Base-by-base conservation (phyloP, 805 yeast genomes). In the Myxozyma mucilagina region DNA sequence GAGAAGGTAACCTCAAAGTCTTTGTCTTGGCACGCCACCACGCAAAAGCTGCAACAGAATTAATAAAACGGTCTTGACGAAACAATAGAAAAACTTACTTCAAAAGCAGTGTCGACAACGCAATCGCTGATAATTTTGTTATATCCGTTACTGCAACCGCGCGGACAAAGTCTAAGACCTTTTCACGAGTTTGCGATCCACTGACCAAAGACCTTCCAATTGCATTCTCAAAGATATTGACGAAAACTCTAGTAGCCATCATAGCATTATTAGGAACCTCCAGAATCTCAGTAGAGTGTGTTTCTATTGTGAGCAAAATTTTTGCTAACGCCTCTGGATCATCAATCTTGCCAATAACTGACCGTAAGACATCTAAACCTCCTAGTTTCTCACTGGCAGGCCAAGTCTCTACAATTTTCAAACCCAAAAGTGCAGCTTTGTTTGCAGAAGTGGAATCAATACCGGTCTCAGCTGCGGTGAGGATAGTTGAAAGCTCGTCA, bases 291-390 rank as follows among this genome's bases (percentile, higher is more conserved):
- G 38, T 49, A 14, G 70, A 69, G 24, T 64, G 49, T 10, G 70
- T 60, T 1, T 74, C 58, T 10, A 70, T 59, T 34, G 69, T 64
- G 8, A 67, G 35, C 20, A 70, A 52, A 2, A 66, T 68, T 20
- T 69, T 71, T 2, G 74, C 29, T 24, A 62, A 10, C 20, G 42
- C 20, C 16, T n/a, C 65, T 9, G 83, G 75, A 29, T 76, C 80
- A 0, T 70, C 65, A 0, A 83, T 71, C 11, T 74, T 69, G 1
- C 78, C 69, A 2, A 83, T 76, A 0, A 82, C 76, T n/a, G 81
- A 68, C 48, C 92, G 78, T 47, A 86, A 68, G 4, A 86, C 71
- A 71, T 87, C 93, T 68, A 80, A 80, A 0, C 86, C 88, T 1
- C 87, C 80, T 1, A 84, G 75, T 58, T 80, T 80, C 20, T 79